Conservation (phyloP, 2,329 filamentous ascomycete species). For the Golovinomyces cichoracearum region DNA sequence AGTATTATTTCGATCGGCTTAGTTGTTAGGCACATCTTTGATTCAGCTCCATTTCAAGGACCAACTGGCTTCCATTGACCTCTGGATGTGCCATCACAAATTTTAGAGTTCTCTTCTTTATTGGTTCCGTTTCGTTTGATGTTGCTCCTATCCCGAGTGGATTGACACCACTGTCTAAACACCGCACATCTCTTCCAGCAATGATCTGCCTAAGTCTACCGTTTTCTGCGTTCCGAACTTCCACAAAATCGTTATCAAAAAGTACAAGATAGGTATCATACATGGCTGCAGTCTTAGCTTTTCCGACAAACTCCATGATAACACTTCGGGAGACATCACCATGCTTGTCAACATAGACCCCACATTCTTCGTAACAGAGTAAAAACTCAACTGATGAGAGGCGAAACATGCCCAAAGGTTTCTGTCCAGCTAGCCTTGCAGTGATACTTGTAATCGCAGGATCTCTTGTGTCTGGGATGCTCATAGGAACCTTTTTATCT, state of each 20-base stretch:
- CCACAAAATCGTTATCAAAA: conserved; percentile 89
- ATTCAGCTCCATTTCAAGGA: conserved; percentile 79
- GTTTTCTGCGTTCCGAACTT: conserved; percentile 90
- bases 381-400: conserved; percentile 81
- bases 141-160: conserved; percentile 25
- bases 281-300: conserved; percentile 61
- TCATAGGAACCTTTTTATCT: conserved; percentile 91
- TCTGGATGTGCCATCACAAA: conserved; percentile 88
- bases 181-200: conserved; percentile 65
- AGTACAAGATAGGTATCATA: conserved; percentile 78
- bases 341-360: conserved; percentile 94
- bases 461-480: conserved; percentile 62
- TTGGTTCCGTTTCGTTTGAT: conserved; percentile 4
- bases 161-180: conserved; percentile 56
- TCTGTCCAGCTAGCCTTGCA: conserved; percentile 53
- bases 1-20: too few species aligned
- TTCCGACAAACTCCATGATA: conserved; percentile 98
- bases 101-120: conserved; percentile 47
- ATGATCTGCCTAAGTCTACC: conserved; percentile 84
- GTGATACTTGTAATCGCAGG: conserved; percentile 66
- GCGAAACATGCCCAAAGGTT: conserved; percentile 86
- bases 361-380: conserved; percentile 82
- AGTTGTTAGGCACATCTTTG: too few species aligned
- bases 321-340: conserved; percentile 82
- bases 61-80: conserved; percentile 55